phyloP scores from a whole-genome alignment of 1,139 yeast genomes.

The Geotrichum reessii region DNA sequence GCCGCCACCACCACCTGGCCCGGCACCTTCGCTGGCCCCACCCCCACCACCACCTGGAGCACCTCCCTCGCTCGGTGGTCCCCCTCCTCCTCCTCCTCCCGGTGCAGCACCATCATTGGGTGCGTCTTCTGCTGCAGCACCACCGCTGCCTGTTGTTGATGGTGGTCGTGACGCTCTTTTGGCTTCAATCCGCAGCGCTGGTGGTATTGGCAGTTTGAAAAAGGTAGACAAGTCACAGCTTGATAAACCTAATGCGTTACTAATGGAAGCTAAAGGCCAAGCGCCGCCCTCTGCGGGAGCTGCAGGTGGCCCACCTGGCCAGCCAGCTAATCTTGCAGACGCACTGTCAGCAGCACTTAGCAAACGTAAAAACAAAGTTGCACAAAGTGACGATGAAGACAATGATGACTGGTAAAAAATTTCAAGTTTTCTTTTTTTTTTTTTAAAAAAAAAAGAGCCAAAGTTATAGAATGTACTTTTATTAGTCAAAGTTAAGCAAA shows the following conservation, averaged over 20 bases:
- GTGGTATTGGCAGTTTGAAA: constrained; percentile 46
- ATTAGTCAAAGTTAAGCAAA: too few relatives aligned
- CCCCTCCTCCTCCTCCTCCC: constrained; percentile 35
- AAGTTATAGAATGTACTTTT: neutral
- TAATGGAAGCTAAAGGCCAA: constrained; percentile 70
- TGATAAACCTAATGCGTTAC: constrained; percentile 67
- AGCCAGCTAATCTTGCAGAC: constrained; percentile 66
- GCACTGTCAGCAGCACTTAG: constrained; percentile 83
- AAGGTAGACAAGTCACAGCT: constrained; percentile 72
- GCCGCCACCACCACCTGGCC: too few relatives aligned
- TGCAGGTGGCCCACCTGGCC: constrained; percentile 39
- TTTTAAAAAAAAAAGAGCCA: neutral
- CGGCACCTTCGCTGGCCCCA: too few relatives aligned
- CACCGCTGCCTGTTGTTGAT: constrained; percentile 42
- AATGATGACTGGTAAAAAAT: constrained; percentile 58
- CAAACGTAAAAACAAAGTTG: constrained; percentile 74
- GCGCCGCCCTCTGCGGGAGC: constrained; percentile 31
- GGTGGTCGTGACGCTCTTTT: constrained; percentile 73
- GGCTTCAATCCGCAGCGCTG: constrained; percentile 79
- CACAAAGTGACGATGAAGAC: constrained; percentile 82
- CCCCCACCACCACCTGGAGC: too few relatives aligned
- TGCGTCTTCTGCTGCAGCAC: constrained; percentile 37
- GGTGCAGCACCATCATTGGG: constrained; percentile 40
- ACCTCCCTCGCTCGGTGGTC: too few relatives aligned
- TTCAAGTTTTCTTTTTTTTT: too few relatives aligned